phyloP scores from a whole-genome alignment of 2,329 filamentous ascomycete genomes.

The Fusarium piperis region DNA sequence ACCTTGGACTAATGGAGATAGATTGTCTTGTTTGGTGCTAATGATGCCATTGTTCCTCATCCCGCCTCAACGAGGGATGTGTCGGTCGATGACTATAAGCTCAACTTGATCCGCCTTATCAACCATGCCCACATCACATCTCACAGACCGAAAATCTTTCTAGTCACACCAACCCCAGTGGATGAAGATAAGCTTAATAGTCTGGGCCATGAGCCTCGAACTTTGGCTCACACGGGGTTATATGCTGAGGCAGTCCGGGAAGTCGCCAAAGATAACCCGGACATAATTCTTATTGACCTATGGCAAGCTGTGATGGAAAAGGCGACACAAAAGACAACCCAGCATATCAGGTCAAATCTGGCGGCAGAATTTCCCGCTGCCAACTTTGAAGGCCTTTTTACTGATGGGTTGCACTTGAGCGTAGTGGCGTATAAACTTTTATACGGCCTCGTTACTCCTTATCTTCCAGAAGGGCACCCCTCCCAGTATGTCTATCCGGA shows the following conservation, averaged over 20 bases:
- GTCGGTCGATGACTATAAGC: background rate
- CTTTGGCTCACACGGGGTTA: background rate
- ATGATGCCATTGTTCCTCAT: background rate
- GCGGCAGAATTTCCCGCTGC: background rate
- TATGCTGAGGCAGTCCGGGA: conserved; percentile 1
- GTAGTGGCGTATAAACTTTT: background rate
- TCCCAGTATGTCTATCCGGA: background rate
- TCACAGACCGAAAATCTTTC: background rate
- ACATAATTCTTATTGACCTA: background rate
- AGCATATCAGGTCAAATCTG: background rate
- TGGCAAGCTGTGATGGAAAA: background rate
- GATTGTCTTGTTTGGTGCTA: background rate
- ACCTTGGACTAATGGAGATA: background rate
- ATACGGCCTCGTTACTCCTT: background rate
- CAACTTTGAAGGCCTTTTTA: background rate
- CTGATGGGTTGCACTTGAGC: background rate
- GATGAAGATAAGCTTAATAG: background rate
- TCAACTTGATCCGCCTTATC: background rate
- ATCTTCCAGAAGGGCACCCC: background rate
- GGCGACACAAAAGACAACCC: background rate
- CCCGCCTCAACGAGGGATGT: background rate
- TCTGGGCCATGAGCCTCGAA: background rate
- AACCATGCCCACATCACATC: background rate
- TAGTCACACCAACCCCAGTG: background rate
- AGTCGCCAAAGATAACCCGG: background rate